Evolutionary conservation across 768 basidiomycete genomes (phyloP).

Genomic region (Punctularia strigosozonata): DNA sequence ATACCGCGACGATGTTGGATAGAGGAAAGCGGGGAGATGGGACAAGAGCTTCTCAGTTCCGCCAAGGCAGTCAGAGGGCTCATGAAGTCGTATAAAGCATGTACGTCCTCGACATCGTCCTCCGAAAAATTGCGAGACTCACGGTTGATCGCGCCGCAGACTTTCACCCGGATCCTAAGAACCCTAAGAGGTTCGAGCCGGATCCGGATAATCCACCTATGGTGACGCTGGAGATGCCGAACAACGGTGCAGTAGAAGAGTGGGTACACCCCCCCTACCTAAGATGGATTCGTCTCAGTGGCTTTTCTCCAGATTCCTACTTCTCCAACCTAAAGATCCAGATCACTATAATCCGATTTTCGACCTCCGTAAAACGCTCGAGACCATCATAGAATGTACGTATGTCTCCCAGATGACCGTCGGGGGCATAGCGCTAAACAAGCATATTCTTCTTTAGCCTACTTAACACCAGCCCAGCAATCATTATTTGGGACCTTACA

Average conservation of each 20-base stretch:
- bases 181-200: conserved; percentile 52
- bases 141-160: not conserved
- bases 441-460: conserved; percentile 27
- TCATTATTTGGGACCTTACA: conserved; percentile 59
- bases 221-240: conserved; percentile 71
- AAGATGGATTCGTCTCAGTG: not conserved
- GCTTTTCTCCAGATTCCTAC: conserved; percentile 42
- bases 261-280: conserved; percentile 15
- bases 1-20: conserved; percentile 37
- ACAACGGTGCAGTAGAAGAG: conserved; percentile 57
- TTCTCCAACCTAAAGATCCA: conserved; percentile 72
- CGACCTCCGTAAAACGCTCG: conserved; percentile 61
- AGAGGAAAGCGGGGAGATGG: conserved; percentile 39
- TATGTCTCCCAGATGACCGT: not conserved
- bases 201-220: conserved; percentile 47
- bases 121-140: not conserved
- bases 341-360: conserved; percentile 83
- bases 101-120: conserved; percentile 27
- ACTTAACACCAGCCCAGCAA: conserved; percentile 56
- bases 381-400: conserved; percentile 64
- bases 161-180: conserved; percentile 40
- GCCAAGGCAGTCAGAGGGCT: conserved; percentile 51
- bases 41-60: conserved; percentile 44
- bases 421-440: conserved; percentile 1
- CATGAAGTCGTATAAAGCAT: conserved; percentile 57